These are phyloP conservation scores for Pseudozyma sp. DNA, from an alignment of 1,284 basidiomycete species.

Conservation along the genomic window DNA sequence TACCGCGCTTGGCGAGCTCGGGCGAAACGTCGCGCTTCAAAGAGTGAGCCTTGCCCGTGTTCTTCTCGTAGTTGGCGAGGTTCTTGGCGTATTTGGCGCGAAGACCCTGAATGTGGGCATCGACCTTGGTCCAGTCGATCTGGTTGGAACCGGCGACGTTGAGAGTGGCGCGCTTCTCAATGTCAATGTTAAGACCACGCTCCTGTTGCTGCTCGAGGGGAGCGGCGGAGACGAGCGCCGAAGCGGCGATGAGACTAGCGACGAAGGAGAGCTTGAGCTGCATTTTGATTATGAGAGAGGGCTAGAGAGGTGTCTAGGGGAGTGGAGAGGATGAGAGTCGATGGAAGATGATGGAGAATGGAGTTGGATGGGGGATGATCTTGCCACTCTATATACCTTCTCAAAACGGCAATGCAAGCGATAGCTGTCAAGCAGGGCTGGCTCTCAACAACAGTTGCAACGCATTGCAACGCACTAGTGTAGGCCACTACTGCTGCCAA, in stretches of 20 bases:
- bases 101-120: slow-evolving; percentile 43
- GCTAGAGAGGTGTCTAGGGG: slow-evolving; percentile 5
- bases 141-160: slow-evolving; percentile 29
- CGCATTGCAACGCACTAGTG: too few species aligned
- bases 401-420: background rate
- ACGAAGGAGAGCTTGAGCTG: slow-evolving; percentile 59
- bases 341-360: slow-evolving; percentile 10
- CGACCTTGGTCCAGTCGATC: slow-evolving; percentile 58
- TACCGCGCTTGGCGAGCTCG: slow-evolving; percentile 44
- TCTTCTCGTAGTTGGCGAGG: slow-evolving; percentile 54
- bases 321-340: background rate
- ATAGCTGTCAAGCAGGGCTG: background rate
- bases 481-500: background rate
- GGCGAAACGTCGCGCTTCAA: slow-evolving; percentile 37
- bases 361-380: background rate
- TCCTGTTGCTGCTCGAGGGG: slow-evolving; percentile 45
- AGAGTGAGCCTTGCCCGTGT: slow-evolving; percentile 60
- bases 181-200: slow-evolving; percentile 45
- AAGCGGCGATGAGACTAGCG: slow-evolving; percentile 51
- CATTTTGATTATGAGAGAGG: slow-evolving; percentile 30
- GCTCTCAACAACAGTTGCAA: too few species aligned
- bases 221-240: slow-evolving; percentile 43
- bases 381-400: slow-evolving; percentile 29
- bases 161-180: slow-evolving; percentile 48
- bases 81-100: slow-evolving; percentile 50